Base-by-base conservation (phyloP, 116 monocot species). In the Trichopus zeylanicus region DNA sequence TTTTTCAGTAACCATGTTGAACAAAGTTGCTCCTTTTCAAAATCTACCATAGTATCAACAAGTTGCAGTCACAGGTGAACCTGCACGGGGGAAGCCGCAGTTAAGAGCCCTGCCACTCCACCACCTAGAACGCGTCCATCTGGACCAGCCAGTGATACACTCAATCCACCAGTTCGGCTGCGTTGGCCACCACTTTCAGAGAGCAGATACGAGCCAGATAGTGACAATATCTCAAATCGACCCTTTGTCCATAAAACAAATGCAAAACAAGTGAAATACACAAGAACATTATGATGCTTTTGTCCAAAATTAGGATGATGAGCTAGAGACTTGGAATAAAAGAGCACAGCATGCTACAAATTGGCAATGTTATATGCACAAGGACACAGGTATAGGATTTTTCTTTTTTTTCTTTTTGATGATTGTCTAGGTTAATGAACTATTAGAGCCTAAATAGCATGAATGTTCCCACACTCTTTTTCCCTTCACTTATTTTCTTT, bases 61-160 rank as follows among this genome's bases (percentile, higher is more conserved):
- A 33, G 8, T 33, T 33, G 8, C 4, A 8, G 8, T 5, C 6
- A 33, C 4, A 33, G 4, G 32, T 30, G 20, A 23, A 92, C 92
- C 89, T 94, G 94, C 7, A 94, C 78, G 24, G 94, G 94, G 7
- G 94, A 89, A 61, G 94, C 94, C 60, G 94, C 94, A 15, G 89
- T 94, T 46, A 94, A 63, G 60, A 86, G 62, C 6, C 94, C 94
- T 13, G 94, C 94, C 7, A 94, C 94, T 66, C 89, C 94, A 13
- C 94, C 94, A 47, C 94, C 94, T 57, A 94, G 55, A 51, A 94
- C 86, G 21, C 94, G 82, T n/a, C 94, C 94, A 76, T 94, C 89
- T 11, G 94, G 86, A 32, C 86, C 86, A 13, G 94, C 94, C 59
- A 94, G 72, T 0, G 94, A 94, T 26, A 94, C 89, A 63, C 94